Evolutionary conservation across 148 eudicot species (phyloP), one percentile per base, ranked within the genome.

Genomic region (Pouteria glomerata): DNA sequence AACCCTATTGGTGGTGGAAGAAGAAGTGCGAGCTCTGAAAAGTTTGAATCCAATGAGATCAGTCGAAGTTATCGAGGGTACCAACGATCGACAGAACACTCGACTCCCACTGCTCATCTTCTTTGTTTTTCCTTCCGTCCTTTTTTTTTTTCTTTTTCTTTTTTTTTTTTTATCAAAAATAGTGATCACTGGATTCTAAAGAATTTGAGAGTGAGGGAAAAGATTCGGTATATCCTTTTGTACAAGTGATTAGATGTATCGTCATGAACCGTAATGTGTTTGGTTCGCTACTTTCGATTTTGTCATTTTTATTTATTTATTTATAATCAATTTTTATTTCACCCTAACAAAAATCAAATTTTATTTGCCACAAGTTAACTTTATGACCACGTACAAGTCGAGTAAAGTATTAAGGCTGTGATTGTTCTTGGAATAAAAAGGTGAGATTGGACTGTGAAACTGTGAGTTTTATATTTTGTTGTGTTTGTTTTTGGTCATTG

Each of bases 1-100:
- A 76, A 66, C 59, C 74, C 65, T 75, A 39, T 77, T n/a, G 4
- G 63, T 27, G 4, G 74, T 0, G 1, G 73, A 57, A 12, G 65
- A 72, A 21, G 73, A 63, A 35, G 66, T 4, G 53, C 70, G 33
- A 50, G 33, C 8, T 24, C 11, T n/a, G 47, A 35, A 63, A 13
- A 24, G 61, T 19, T 55, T 50, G 57, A 78, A 67, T 12, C 51
- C 21, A 6, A 56, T 35, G 62, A 57, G 57, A 10, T 24, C 18
- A 41, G 62, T 7, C 11, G 60, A 30, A n/a, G 74, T 45, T 42
- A 71, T 44, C 0, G 67, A 71, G 11, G 67, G 67, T 6, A 21
- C 66, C 23, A 71, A 31, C 7, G 65, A 62, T 64, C 52, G 63
- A 45, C 69, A 37, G 5, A 73, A 59, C 16, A 48, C 52, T 69